A percentile compares a stretch with the other conserved stretches of the same genome.
Conservation (phyloP, 1,139 yeast genomes). For the Scheffersomyces lignicola region DNA sequence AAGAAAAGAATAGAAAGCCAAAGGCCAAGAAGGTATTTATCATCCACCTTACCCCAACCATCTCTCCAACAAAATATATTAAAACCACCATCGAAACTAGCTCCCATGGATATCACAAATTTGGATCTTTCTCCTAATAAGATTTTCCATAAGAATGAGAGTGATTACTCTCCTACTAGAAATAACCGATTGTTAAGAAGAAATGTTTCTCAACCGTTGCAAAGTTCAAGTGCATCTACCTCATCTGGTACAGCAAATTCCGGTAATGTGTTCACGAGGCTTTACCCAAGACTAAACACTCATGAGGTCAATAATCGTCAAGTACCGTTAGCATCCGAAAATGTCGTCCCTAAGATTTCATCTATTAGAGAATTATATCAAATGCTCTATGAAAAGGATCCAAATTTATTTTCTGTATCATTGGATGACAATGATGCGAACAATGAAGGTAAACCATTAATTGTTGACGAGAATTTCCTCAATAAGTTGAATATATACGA, state of each 20-base stretch:
- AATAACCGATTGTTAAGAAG: conserved; percentile 6
- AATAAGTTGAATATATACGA: conserved; percentile 46
- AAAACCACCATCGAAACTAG: not conserved
- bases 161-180: conserved; percentile 9
- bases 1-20: conserved; percentile 21
- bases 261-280: conserved; percentile 12
- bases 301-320: conserved; percentile 2
- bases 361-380: conserved; percentile 20
- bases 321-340: conserved; percentile 3
- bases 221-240: too few relatives aligned
- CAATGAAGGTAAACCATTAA: conserved; percentile 5
- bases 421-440: conserved; percentile 9
- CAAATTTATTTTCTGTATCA: conserved; percentile 21
- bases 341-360: conserved; percentile 14
- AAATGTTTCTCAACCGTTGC: conserved; percentile 9
- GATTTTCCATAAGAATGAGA: not conserved
- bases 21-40: conserved; percentile 16
- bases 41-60: conserved; percentile 6
- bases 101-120: not conserved
- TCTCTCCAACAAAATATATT: not conserved
- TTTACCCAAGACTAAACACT: conserved; percentile 10
- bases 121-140: not conserved
- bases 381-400: conserved; percentile 22
- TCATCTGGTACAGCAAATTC: conserved; percentile 1
- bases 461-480: conserved; percentile 9